Base-by-base conservation (phyloP, 2,329 filamentous ascomycete genomes). In the Magnaporthiopsis poae region DNA sequence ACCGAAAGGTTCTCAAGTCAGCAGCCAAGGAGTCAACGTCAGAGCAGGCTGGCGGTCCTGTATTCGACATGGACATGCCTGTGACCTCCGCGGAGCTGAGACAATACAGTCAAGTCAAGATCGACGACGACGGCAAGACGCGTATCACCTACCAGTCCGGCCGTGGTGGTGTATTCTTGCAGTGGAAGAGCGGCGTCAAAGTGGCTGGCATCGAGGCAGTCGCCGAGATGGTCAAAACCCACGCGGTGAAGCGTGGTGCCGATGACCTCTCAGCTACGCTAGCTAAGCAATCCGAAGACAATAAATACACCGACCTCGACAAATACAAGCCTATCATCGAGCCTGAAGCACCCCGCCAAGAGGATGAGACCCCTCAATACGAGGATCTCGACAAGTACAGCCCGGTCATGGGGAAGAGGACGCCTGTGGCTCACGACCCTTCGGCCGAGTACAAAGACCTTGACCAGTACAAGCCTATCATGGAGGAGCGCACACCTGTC, bases 1-100 rank as follows among this genome's bases (percentile, higher is more conserved):
- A 87, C 68, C 80, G 83, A 46, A 84, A 80, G 68, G 77, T 84
- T 3, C 67, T 71, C 25, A 78, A 71, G 68, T 67, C 68, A 25
- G 69, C 71, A 1, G 64, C 69, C 29, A 70, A 68, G 65, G 69
- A 69, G 1, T 13, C 59, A 7, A 13, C 39, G 15, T 25, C 46
- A 2, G 46, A 56, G 9, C 46, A 56, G 39, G 15, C 62, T n/a
- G 59, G 56, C 18, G 36, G 72, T 31, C 52, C 67, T 0, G 69
- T 62, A 7, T 68, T 69, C 21, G 66, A 67, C 5, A 66, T 68
- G 33, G 67, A 69, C 9, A 64, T 68, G 8, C 74, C 74, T 4
- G 68, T 75, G 21, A 72, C 76, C 66, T 75, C 73, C 21, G 73
- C 78, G 63, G 78, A 81, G 66, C 72, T 80, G 7, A 73, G 69